phyloP scores from a whole-genome alignment of 2,329 filamentous ascomycete genomes.

The Thielaviopsis populi region DNA sequence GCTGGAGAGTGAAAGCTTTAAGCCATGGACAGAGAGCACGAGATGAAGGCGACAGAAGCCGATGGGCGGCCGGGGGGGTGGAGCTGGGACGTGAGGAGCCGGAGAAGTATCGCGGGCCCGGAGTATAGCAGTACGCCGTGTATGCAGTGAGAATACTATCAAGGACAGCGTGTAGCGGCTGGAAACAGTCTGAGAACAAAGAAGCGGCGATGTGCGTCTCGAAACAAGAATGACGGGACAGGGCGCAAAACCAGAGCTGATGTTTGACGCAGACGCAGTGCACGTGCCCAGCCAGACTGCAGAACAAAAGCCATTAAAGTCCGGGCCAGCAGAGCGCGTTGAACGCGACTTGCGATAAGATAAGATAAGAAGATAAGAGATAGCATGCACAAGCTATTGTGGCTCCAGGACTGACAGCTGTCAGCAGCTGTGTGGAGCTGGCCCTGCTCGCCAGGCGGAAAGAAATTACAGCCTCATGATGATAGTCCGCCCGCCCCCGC shows the following conservation, averaged over 20 bases:
- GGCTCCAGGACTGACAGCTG: not conserved
- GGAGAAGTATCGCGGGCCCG: no score
- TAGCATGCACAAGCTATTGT: not conserved
- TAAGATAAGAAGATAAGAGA: not conserved
- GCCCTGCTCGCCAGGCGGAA: not conserved
- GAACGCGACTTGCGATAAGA: not conserved
- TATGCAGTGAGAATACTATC: no score
- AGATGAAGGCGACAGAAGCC: not conserved
- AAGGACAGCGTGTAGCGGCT: no score
- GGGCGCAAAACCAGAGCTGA: no score
- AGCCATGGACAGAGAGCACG: not conserved
- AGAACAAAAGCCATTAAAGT: constrained; percentile 13
- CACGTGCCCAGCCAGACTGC: not conserved
- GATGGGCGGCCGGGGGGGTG: not conserved
- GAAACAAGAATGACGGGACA: no score
- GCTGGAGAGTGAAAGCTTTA: not conserved
- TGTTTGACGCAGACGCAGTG: not conserved
- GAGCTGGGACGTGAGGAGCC: not conserved
- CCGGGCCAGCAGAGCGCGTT: not conserved
- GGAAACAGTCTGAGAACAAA: no score
- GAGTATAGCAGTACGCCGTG: no score
- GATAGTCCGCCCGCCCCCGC: not conserved
- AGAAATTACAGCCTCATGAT: not conserved
- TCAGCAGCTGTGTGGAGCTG: not conserved
- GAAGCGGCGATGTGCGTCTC: no score